Evolutionary conservation across 2,329 filamentous ascomycete genomes (phyloP), one percentile per base, ranked within the genome.

Genomic region (Xylariaceae sp.): DNA sequence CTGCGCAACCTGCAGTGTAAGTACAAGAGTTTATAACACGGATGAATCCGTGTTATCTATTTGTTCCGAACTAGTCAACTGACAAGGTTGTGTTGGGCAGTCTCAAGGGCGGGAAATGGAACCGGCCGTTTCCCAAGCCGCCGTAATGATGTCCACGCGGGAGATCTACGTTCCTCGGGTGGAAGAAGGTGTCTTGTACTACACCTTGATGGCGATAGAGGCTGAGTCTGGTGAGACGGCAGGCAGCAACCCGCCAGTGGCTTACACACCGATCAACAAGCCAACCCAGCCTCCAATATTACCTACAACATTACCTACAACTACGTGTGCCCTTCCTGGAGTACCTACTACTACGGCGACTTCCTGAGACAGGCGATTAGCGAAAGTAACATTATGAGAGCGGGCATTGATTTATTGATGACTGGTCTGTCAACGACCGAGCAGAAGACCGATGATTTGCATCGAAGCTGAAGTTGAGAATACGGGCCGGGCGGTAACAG

Each of bases 171-270:
- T 71, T 14, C 70, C 71, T 34, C 60, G 63, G 33, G 60, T 69
- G 21, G 62, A 66, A 42, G 63, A 67, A 26, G 71, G 70, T 9
- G 55, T 65, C 15, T 49, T 74, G 30, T 63, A 68, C 38, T 74
- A 75, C 50, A 65, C 63, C 7, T 43, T 70, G 35, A 69, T 71
- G 65, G 68, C 71, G 34, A 68, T 72, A 64, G 68, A 72, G 30
- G 58, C 67, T 27, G 61, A 62, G 28, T 56, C 60, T 12, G 57
- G 54, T 39, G 59, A 63, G 31, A 50, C 59, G 1, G 60, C 61
- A 2, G 61, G 62, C 23, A 59, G 62, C 39, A 55, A 65, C 44
- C 67, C 63, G 62, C 58, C 57, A 12, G 50, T 69, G 13, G 56
- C 56, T 24, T 59, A 63, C 44, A 62, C 62, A 40, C 46, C 47